A percentile compares a stretch with the other conserved stretches of the same genome.
Conservation (phyloP, 106 monocot genomes). For the Xerophyta viscosa region DNA sequence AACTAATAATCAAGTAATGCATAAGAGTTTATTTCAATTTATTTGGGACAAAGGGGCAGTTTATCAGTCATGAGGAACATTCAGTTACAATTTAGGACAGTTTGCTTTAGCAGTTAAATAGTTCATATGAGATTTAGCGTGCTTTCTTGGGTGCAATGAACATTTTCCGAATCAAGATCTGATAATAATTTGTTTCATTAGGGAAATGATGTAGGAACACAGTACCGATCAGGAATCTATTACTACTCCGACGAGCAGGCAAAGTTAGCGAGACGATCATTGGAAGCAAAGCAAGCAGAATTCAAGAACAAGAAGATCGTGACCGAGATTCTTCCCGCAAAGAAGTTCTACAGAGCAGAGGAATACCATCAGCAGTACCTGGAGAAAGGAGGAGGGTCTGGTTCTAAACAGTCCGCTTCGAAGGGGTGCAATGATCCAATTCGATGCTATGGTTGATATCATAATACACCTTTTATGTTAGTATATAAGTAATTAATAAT, state of each 20-base stretch:
- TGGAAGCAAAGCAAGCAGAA: conserved; percentile 45
- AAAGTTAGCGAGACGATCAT: conserved; percentile 35
- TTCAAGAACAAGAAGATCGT: conserved; percentile 35
- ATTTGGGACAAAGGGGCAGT: too few species aligned
- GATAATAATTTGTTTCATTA: too few species aligned
- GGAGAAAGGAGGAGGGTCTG: conserved; percentile 51
- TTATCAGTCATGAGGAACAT: too few species aligned
- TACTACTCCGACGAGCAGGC: conserved; percentile 60
- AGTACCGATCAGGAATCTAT: conserved; percentile 82
- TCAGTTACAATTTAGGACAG: too few species aligned
- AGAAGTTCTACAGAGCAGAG: conserved; percentile 69
- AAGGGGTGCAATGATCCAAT: conserved; percentile 84
- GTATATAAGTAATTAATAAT: too few species aligned
- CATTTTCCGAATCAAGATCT: too few species aligned
- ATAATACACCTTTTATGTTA: too few species aligned
- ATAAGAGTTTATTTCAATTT: too few species aligned
- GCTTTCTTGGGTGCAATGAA: too few species aligned
- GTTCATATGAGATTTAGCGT: too few species aligned
- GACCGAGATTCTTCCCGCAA: conserved; percentile 77
- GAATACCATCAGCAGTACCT: conserved; percentile 89
- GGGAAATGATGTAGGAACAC: conserved; percentile 78
- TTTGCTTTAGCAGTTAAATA: too few species aligned
- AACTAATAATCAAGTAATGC: too few species aligned
- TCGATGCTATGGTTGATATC: conserved; percentile 61
- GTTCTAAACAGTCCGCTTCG: conserved; percentile 43